Evolutionary conservation across 2,329 filamentous ascomycete genomes (phyloP).

Genomic region (Arthrobotrys conoides): DNA sequence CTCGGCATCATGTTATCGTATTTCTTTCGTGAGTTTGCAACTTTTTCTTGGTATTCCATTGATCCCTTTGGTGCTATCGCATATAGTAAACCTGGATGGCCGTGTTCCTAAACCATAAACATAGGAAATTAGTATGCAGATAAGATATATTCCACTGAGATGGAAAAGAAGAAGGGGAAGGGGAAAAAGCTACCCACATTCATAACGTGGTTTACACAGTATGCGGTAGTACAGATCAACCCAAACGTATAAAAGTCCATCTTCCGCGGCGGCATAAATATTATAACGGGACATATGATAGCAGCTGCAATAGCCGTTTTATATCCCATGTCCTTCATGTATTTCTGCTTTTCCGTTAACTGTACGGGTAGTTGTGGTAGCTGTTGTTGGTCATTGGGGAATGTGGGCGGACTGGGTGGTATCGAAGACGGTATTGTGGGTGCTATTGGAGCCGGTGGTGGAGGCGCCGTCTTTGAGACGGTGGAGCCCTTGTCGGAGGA

Average conservation of each 20-base stretch:
- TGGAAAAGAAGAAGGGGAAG: not conserved
- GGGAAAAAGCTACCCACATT: slow-evolving; percentile 20
- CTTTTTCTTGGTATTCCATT: slow-evolving; percentile 26
- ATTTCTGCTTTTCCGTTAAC: slow-evolving; percentile 51
- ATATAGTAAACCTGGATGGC: slow-evolving; percentile 51
- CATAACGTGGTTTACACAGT: slow-evolving; percentile 39
- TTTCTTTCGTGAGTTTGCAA: slow-evolving; percentile 9
- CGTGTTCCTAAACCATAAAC: slow-evolving; percentile 39
- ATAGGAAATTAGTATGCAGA: not conserved
- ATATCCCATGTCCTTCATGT: slow-evolving; percentile 66
- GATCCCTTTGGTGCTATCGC: slow-evolving; percentile 20
- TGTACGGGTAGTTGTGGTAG: not conserved
- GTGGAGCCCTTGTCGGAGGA: slow-evolving; percentile 36
- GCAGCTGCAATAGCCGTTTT: slow-evolving; percentile 70
- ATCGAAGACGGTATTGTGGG: slow-evolving; percentile 15
- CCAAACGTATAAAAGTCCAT: slow-evolving; percentile 69
- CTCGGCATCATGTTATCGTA: slow-evolving; percentile 51
- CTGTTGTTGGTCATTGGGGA: not conserved
- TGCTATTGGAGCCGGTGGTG: slow-evolving; percentile 1
- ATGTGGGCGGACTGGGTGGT: slow-evolving; percentile 20
- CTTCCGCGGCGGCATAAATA: slow-evolving; percentile 74
- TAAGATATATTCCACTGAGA: not conserved
- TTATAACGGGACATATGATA: slow-evolving; percentile 72
- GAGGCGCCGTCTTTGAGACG: slow-evolving; percentile 7
- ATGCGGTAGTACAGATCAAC: slow-evolving; percentile 30